Base-by-base conservation (phyloP, 768 basidiomycete species). In the Punctularia strigosozonata region DNA sequence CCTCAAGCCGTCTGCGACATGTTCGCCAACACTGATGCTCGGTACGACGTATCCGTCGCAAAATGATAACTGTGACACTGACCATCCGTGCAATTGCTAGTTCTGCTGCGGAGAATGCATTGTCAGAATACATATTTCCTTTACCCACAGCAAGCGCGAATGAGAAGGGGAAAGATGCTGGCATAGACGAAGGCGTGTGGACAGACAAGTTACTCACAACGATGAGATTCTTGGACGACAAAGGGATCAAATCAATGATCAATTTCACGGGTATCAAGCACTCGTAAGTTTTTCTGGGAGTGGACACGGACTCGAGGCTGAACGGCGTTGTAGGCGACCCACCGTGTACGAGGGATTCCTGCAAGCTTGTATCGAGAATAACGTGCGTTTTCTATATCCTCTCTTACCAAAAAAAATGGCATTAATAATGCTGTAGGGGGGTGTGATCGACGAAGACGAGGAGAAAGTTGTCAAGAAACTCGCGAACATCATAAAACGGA, bases 371-470 rank as follows among this genome's bases (percentile, higher is more conserved):
- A 70, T 85, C 43, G 68, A 76, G 35, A 75, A 91, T 53, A 98
- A 97, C 50, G 92, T 92, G 44, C 42, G 84, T 61, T n/a, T 21
- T 23, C 36, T 38, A 30, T 30, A 10, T 30, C 15, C 28, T 28
- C 26, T 28, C 26, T 28, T 15, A 28, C 10, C 15, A 28, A 8
- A n/a, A n/a, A n/a, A n/a, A n/a, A n/a, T n/a, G n/a, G n/a, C n/a
- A 28, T 15, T 15, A 28, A 28, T 28, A 8, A 28, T 34, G 33
- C 33, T 20, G 13, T 34, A 95, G 90, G 91, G 90, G 1, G 94
- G 94, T 1, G 69, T 90, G 32, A 84, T 95, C 36, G 91, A 95
- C 49, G 74, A 82, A 44, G 67, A 89, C 44, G 85, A 86, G 50
- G 82, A 84, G 32, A 51, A 51, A 1, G 61, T 86, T 37, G 64